Evolutionary conservation across 495 filamentous ascomycete species (phyloP).

Genomic region (Patellaria atrata): DNA sequence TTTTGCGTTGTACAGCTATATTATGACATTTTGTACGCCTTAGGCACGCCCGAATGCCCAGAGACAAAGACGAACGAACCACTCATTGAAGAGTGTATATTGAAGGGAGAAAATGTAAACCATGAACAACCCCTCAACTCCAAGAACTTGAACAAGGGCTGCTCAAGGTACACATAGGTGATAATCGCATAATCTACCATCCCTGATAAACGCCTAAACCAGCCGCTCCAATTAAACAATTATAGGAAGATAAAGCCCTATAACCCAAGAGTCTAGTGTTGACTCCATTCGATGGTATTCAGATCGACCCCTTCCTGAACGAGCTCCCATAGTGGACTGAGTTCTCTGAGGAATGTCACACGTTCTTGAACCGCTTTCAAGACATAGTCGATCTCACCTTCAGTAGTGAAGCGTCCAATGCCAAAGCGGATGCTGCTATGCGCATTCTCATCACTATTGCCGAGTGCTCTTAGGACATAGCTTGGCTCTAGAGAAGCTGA

Average conservation of each 20-base stretch:
- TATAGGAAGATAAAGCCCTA: not conserved
- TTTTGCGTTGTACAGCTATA: too few relatives aligned
- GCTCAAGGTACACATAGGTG: too few relatives aligned
- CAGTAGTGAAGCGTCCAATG: constrained; percentile 92
- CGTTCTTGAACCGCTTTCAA: constrained; percentile 83
- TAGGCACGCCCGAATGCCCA: too few relatives aligned
- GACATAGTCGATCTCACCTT: constrained; percentile 92
- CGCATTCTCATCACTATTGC: constrained; percentile 90
- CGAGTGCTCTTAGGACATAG: constrained; percentile 86
- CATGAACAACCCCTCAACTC: too few relatives aligned
- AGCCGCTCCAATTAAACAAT: not conserved
- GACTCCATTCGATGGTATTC: constrained; percentile 95
- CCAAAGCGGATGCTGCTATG: constrained; percentile 97
- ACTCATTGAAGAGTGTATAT: too few relatives aligned
- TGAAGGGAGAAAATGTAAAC: too few relatives aligned
- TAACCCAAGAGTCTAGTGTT: constrained; percentile 73
- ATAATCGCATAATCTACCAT: too few relatives aligned
- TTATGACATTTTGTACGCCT: too few relatives aligned
- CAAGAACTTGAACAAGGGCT: too few relatives aligned
- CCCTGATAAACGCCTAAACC: too few relatives aligned
- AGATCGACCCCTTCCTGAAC: constrained; percentile 94
- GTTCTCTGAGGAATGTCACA: constrained; percentile 81
- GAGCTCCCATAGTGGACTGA: constrained; percentile 94
- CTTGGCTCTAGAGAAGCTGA: constrained; percentile 92
- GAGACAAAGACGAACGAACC: too few relatives aligned